Evolutionary conservation across 1,284 basidiomycete species (phyloP), one percentile per base, ranked within the genome.

Genomic region (Rhodotorula sp.): DNA sequence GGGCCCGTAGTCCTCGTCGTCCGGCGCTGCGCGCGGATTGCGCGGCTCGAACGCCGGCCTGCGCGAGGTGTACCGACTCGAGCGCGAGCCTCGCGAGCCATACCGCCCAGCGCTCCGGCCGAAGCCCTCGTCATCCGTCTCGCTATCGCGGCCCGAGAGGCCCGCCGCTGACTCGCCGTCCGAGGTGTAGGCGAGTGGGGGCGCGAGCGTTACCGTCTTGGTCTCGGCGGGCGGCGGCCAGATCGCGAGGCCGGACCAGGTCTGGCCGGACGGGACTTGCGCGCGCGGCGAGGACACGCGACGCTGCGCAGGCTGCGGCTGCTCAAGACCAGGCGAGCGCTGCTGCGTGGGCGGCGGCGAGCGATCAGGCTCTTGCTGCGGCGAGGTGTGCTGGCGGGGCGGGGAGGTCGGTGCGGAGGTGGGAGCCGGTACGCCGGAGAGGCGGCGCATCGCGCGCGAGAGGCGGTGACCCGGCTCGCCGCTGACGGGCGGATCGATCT

Each of bases 221-320:
- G 69, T 70, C 34, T 65, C 63, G 29, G 44, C 46, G 10, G 69
- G 69, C 8, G 69, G 69, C 3, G 69, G 69, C 69, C 69, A 70
- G 19, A 66, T 54, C 21, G 53, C 53, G 19, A 54, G 27, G 19
- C 53, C 53, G 7, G 53, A 21, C 29, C 29, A 29, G 8, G 53
- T 19, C 19, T 54, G 53, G 53, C 32, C 21, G 4, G 53, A 8
- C 32, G 29, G 19, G 32, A 34, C 34, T 8, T 37, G 22, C 6
- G 48, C 48, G 10, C 46, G 34, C 15, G 48, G 32, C 34, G 34
- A 39, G 10, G 60, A 61, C 6, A 61, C 10, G 25, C 46, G 48
- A 10, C 34, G 39, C 50, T 51, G 50, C 9, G n/a, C n/a, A 13
- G 9, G 32, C 32, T 56, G 32, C 32, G 34, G 29, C n/a, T n/a